phyloP scores from a whole-genome alignment of 257 asterid species.

The Nicotiana paniculata region DNA sequence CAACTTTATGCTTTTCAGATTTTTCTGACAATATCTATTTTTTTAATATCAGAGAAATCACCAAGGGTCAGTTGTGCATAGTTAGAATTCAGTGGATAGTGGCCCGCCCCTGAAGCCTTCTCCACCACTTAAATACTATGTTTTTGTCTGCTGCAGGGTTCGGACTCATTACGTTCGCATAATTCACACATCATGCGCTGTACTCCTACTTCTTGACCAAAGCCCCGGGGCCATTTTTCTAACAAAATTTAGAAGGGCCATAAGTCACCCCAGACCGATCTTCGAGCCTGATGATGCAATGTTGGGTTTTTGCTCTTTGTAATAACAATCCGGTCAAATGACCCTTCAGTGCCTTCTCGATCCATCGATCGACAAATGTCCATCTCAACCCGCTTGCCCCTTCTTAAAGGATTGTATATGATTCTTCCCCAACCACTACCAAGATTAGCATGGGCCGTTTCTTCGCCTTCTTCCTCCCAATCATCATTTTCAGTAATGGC shows the following conservation, averaged over 20 bases:
- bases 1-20: neutral
- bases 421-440: slow-evolving; percentile 98
- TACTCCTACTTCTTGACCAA: neutral
- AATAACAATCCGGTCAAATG: slow-evolving; percentile 59
- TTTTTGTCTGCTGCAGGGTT: neutral
- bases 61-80: neutral
- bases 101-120: too few relatives aligned
- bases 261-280: slow-evolving; percentile 87
- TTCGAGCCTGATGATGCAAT: slow-evolving; percentile 77
- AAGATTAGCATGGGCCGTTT: slow-evolving; percentile 49
- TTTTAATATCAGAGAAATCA: neutral
- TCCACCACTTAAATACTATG: too few relatives aligned
- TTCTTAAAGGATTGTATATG: slow-evolving; percentile 58
- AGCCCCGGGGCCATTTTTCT: neutral
- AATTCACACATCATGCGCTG: neutral
- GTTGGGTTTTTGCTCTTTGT: slow-evolving; percentile 60
- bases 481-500: slow-evolving; percentile 11
- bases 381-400: slow-evolving; percentile 74
- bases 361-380: slow-evolving; percentile 51
- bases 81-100: neutral
- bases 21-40: neutral
- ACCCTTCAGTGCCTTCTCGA: slow-evolving; percentile 50
- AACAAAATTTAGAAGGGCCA: slow-evolving; percentile 49
- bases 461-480: slow-evolving; percentile 17
- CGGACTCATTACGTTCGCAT: too few relatives aligned